phyloP scores from a whole-genome alignment of 345 rosid genomes.

The Isatis tinctoria region DNA sequence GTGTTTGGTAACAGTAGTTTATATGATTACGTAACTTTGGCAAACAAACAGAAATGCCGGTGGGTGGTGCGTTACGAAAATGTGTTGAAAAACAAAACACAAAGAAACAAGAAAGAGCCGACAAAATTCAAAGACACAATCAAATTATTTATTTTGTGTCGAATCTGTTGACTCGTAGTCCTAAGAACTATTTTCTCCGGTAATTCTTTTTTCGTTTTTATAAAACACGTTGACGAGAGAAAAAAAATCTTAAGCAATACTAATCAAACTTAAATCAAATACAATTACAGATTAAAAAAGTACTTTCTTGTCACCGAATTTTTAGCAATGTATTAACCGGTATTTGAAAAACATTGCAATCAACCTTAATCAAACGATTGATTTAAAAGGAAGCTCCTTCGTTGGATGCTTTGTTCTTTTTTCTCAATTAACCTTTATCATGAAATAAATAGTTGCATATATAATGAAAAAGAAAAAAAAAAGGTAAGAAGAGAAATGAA shows the following conservation, averaged over 20 bases:
- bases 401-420: not conserved
- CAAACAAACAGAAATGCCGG: conserved; percentile 4
- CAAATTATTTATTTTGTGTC: conserved; percentile 7
- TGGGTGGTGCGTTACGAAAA: conserved; percentile 18
- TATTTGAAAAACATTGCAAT: not conserved
- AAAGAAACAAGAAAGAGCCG: not conserved
- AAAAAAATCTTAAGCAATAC: not conserved
- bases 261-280: too few relatives aligned
- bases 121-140: conserved; percentile 10
- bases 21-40: conserved; percentile 2
- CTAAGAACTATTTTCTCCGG: not conserved
- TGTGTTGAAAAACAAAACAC: conserved; percentile 9
- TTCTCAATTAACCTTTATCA: not conserved
- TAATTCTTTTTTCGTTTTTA: not conserved
- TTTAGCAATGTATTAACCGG: not conserved
- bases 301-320: not conserved
- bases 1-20: not conserved
- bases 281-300: not conserved
- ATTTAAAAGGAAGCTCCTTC: not conserved
- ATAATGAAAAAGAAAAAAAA: not conserved
- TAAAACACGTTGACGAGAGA: not conserved
- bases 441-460: not conserved
- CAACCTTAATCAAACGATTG: not conserved
- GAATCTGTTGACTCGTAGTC: conserved; percentile 1
- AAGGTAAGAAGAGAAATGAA: not conserved